phyloP scores from a whole-genome alignment of 441 rosid species.

The Erysimum cheiri region DNA sequence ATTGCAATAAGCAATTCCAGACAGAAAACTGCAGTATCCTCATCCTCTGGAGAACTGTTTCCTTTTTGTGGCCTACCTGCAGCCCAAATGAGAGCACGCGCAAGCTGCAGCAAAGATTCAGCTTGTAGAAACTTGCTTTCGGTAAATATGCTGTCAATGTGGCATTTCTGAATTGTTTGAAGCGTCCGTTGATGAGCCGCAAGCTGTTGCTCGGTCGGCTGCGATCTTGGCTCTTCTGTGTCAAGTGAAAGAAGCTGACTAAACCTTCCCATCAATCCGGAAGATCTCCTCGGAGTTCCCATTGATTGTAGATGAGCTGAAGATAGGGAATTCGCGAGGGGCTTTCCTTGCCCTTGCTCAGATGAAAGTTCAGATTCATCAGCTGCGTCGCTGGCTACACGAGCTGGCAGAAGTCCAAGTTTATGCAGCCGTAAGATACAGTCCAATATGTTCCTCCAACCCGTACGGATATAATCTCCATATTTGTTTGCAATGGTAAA shows the following conservation, averaged over 20 bases:
- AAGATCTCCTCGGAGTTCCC: slow-evolving; percentile 80
- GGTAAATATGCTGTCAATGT: slow-evolving; percentile 89
- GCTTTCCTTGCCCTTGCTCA: slow-evolving; percentile 81
- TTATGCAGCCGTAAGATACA: slow-evolving; percentile 94
- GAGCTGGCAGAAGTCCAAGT: slow-evolving; percentile 98
- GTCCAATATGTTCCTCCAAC: slow-evolving; percentile 98
- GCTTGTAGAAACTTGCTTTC: slow-evolving; percentile 97
- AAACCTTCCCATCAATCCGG: slow-evolving; percentile 96
- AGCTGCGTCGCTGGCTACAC: slow-evolving; percentile 96
- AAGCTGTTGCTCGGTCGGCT: slow-evolving; percentile 91
- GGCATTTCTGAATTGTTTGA: slow-evolving; percentile 90
- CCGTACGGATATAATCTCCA: slow-evolving; percentile 88
- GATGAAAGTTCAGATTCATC: slow-evolving; percentile 89
- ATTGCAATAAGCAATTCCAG: slow-evolving; percentile 91
- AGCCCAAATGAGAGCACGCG: slow-evolving; percentile 83
- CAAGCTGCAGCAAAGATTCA: slow-evolving; percentile 85
- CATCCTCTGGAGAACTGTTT: slow-evolving; percentile 82
- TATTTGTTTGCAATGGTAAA: slow-evolving; percentile 94
- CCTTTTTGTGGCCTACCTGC: slow-evolving; percentile 89
- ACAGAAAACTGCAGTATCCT: slow-evolving; percentile 95
- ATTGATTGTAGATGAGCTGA: slow-evolving; percentile 67
- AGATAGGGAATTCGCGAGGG: slow-evolving; percentile 63
- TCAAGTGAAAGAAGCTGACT: slow-evolving; percentile 95
- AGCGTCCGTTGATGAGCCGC: slow-evolving; percentile 91
- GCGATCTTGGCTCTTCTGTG: slow-evolving; percentile 91